Conservation (phyloP, 163 green algal genomes). For the Smithsoniella earleae region DNA sequence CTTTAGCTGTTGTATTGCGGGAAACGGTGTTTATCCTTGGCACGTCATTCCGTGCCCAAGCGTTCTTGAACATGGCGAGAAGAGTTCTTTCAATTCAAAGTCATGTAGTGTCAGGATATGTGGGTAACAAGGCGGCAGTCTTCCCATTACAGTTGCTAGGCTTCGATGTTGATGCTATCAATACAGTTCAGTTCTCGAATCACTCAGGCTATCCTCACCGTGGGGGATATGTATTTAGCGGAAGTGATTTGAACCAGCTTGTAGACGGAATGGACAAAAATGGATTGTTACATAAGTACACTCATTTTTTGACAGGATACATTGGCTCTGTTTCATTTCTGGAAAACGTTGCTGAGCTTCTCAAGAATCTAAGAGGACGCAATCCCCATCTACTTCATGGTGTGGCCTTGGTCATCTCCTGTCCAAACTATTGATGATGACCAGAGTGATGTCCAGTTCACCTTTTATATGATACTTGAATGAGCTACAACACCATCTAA, state of each 20-base stretch:
- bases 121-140: background rate
- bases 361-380: background rate
- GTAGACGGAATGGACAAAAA: background rate
- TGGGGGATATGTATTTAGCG: background rate
- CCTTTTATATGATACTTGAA: no score
- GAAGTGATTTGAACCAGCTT: background rate
- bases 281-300: background rate
- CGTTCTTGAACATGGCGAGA: background rate
- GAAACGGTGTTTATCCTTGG: no score
- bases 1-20: no score
- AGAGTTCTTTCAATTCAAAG: constrained; percentile 5
- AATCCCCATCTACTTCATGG: background rate
- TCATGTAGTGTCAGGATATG: constrained; percentile 6
- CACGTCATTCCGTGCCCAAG: no score
- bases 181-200: constrained; percentile 24
- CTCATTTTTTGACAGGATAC: constrained; percentile 21
- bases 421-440: no score
- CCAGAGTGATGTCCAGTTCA: no score
- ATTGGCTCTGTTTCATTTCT: constrained; percentile 24
- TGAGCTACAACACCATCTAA: no score
- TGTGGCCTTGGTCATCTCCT: background rate
- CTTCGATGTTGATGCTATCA: constrained; percentile 13
- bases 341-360: background rate
- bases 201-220: constrained; percentile 10
- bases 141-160: constrained; percentile 26